Evolutionary conservation across 306 rosid species (phyloP), one percentile per base, ranked within the genome.

Genomic region (Quercus robur): DNA sequence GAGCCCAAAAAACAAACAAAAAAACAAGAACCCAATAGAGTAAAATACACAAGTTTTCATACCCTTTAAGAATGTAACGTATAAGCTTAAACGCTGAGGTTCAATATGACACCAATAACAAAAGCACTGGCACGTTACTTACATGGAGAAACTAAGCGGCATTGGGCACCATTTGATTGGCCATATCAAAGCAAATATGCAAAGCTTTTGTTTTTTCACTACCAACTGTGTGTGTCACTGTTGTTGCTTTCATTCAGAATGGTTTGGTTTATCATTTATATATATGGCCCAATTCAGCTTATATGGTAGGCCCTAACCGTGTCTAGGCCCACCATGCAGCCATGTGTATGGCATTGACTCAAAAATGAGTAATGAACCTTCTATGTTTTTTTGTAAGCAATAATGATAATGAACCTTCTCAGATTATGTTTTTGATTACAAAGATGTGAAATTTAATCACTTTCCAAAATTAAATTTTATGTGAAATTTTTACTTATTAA

Each of bases 51-150:
- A 21, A 58, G 4, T 58, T 58, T 25, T 58, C 46, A 67, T 66
- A 38, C 75, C 80, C 70, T 56, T 63, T 35, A 56, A 35, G 55
- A 66, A 41, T 5, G 25, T 26, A 54, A 84, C 61, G 67, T 84
- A 80, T 85, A 81, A 51, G 51, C 38, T 3, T 4, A 46, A 79
- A 18, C 12, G 51, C 79, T 72, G 21, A 1, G 79, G 41, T 77
- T 77, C 26, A 59, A 31, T 74, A 26, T 49, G 54, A 12, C 54
- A 41, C 46, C 46, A 49, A 49, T 13, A 49, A 49, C 54, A 21
- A 63, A 6, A 35, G 56, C 56, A 46, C 25, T 61, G 70, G 59
- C 59, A 15, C 59, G 72, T 15, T 72, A 31, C 75, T 75, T 76
- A 3, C 8, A 58, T 20, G 30, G 30, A 23, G 15, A 58, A 58